Conservation (phyloP, 805 yeast species). For the Candida alai region DNA sequence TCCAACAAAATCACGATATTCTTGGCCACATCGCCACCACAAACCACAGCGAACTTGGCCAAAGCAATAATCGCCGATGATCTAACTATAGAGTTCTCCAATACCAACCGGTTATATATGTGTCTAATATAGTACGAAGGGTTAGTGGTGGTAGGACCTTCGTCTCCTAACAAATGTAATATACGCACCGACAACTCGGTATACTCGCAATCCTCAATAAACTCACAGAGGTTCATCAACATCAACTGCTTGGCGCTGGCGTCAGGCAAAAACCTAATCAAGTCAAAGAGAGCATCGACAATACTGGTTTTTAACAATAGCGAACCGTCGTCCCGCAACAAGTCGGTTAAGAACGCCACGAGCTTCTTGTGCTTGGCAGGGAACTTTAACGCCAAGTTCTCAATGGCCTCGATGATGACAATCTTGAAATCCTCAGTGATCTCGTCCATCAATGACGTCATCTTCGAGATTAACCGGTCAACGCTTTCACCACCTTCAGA, state of each 20-base stretch:
- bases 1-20: constrained; percentile 72
- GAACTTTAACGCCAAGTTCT: constrained; percentile 87
- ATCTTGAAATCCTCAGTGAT: constrained; percentile 94
- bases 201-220: constrained; percentile 96
- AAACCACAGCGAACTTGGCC: constrained; percentile 81
- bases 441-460: constrained; percentile 85
- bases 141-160: constrained; percentile 82
- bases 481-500: constrained; percentile 54
- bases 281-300: constrained; percentile 88
- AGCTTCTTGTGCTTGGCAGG: constrained; percentile 84
- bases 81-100: constrained; percentile 92
- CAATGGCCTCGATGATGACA: constrained; percentile 91
- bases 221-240: constrained; percentile 87
- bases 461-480: constrained; percentile 82
- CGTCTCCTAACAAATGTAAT: constrained; percentile 86
- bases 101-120: constrained; percentile 92
- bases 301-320: constrained; percentile 79
- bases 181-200: constrained; percentile 92
- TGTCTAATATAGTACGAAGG: constrained; percentile 93
- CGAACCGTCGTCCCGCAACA: constrained; percentile 89
- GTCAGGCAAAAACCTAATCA: constrained; percentile 79
- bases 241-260: constrained; percentile 72
- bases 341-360: constrained; percentile 75
- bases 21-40: constrained; percentile 60
- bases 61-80: constrained; percentile 93